Evolutionary conservation across 2,329 filamentous ascomycete genomes (phyloP).

Genomic region (Ophiostoma montium): DNA sequence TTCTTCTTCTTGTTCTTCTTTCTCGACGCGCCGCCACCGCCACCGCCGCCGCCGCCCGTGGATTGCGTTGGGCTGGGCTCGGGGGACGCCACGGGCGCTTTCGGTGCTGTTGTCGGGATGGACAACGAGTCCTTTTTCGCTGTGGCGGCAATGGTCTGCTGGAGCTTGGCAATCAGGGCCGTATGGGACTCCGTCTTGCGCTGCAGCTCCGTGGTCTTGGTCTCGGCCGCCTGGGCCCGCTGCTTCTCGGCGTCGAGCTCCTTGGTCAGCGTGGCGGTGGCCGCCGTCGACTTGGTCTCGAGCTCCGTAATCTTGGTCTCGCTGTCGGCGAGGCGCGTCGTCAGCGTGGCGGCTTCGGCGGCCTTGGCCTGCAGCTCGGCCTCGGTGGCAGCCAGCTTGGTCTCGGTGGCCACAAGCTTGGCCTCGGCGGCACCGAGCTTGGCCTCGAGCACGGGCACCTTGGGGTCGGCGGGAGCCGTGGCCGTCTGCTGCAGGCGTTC

Average conservation of each 20-base stretch:
- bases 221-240: slow-evolving; percentile 21
- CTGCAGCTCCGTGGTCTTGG: slow-evolving; percentile 26
- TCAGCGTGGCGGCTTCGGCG: slow-evolving; percentile 34
- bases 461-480: slow-evolving; percentile 21
- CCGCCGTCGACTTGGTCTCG: slow-evolving; percentile 23
- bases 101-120: background rate
- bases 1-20: slow-evolving; percentile 90
- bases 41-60: background rate
- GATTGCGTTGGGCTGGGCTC: slow-evolving; percentile 8
- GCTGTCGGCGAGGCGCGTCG: slow-evolving; percentile 30
- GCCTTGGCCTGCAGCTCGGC: slow-evolving; percentile 31
- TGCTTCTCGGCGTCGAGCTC: slow-evolving; percentile 19
- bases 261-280: slow-evolving; percentile 20
- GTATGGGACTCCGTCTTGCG: slow-evolving; percentile 22
- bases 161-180: slow-evolving; percentile 27
- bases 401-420: background rate
- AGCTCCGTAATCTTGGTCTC: slow-evolving; percentile 31
- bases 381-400: slow-evolving; percentile 17
- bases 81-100: slow-evolving; percentile 4
- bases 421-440: background rate
- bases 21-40: slow-evolving; percentile 19
- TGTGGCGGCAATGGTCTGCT: slow-evolving; percentile 25
- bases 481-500: slow-evolving; percentile 54
- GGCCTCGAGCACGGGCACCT: background rate
- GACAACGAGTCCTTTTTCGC: background rate